Conservation (phyloP, 1,284 basidiomycete genomes). For the Salmacisia buchloeana region DNA sequence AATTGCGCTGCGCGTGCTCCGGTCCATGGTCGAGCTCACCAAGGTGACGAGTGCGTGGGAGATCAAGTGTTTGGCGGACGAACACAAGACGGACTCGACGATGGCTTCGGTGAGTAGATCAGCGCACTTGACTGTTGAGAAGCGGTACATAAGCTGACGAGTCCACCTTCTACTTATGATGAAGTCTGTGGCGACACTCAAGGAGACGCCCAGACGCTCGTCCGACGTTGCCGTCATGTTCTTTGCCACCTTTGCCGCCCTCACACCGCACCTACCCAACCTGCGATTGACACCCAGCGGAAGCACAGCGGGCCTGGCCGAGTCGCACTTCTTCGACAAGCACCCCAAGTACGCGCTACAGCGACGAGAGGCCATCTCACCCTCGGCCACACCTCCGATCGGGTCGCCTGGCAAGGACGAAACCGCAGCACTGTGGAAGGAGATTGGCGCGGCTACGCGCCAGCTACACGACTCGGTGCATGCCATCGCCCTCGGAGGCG, state of each 20-base stretch:
- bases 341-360: not conserved
- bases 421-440: constrained; percentile 2
- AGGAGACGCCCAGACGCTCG: not conserved
- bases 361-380: not conserved
- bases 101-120: not conserved
- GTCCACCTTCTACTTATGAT: not conserved
- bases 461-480: constrained; percentile 5
- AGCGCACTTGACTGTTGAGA: not conserved
- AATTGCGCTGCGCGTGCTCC: constrained; percentile 20
- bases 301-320: not conserved
- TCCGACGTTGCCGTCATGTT: not conserved
- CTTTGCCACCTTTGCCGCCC: not conserved
- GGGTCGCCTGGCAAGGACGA: not conserved
- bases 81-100: not conserved
- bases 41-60: constrained; percentile 8
- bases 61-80: constrained; percentile 2
- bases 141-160: not conserved
- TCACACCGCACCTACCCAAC: not conserved
- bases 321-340: not conserved
- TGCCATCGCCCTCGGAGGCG: not conserved
- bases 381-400: not conserved
- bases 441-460: not conserved
- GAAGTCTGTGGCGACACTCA: not conserved
- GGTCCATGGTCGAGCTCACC: constrained; percentile 1
- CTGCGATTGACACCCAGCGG: not conserved